Evolutionary conservation across 805 yeast genomes (phyloP).

Genomic region (Saccharomyces paradoxus): DNA sequence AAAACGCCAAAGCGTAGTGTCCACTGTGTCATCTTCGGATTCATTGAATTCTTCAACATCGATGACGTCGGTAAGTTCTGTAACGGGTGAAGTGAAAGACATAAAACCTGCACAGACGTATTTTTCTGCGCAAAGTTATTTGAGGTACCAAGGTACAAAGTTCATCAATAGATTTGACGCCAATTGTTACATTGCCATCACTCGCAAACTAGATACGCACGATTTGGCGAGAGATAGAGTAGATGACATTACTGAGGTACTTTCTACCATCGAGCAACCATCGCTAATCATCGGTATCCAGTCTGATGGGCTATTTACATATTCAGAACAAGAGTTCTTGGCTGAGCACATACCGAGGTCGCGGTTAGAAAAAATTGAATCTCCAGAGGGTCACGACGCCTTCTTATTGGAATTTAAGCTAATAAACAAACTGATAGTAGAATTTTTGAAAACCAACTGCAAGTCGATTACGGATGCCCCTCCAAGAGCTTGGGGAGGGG

Average conservation of each 20-base stretch:
- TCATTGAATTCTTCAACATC: constrained; percentile 23
- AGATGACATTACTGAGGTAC: constrained; percentile 37
- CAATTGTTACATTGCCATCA: constrained; percentile 88
- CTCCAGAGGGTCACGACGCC: constrained; percentile 98
- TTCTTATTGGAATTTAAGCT: constrained; percentile 81
- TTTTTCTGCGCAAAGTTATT: constrained; percentile 91
- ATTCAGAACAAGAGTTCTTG: constrained; percentile 80
- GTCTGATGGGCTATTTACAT: constrained; percentile 88
- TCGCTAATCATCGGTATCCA: constrained; percentile 80
- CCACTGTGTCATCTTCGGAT: constrained; percentile 15
- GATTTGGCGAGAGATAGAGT: constrained; percentile 76
- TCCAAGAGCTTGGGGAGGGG: constrained; percentile 36
- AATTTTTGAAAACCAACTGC: constrained; percentile 52
- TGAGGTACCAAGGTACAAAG: constrained; percentile 89
- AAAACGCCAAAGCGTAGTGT: constrained; percentile 9
- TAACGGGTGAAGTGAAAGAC: constrained; percentile 16
- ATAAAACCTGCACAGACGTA: constrained; percentile 41
- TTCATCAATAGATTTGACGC: constrained; percentile 89
- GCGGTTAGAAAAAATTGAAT: constrained; percentile 59
- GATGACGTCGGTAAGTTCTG: constrained; percentile 15
- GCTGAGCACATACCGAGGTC: constrained; percentile 70
- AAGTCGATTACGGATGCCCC: constrained; percentile 47
- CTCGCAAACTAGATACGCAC: constrained; percentile 90
- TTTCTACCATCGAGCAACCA: constrained; percentile 59
- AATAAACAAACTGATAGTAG: constrained; percentile 62